A percentile compares a stretch with the other conserved stretches of the same genome.
Evolutionary conservation across 179 eudicot genomes (phyloP).

Genomic region (Camellia oleifera): DNA sequence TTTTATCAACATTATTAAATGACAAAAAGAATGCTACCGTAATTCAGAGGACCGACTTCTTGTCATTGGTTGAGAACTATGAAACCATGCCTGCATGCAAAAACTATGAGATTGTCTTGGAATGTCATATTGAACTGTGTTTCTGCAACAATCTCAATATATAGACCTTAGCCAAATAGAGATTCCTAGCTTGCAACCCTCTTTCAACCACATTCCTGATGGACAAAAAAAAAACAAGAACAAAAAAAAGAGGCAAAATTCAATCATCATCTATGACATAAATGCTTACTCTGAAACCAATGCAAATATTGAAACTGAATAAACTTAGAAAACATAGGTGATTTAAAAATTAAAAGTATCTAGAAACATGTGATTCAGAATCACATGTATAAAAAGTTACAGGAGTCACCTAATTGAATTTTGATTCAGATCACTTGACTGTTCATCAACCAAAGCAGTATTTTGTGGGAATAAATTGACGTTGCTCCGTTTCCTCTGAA

Average conservation of each 20-base stretch:
- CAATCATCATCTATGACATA: conserved; percentile 9
- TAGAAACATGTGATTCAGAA: neutral
- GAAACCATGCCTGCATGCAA: conserved; percentile 50
- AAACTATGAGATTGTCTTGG: conserved; percentile 7
- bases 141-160: neutral
- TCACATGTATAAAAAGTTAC: neutral
- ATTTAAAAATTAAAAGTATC: neutral
- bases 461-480: conserved; percentile 26
- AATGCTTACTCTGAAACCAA: neutral
- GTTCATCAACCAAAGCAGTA: conserved; percentile 23
- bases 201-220: conserved; percentile 40
- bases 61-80: conserved; percentile 64
- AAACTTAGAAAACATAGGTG: neutral
- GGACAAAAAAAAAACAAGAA: neutral
- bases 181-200: conserved; percentile 39
- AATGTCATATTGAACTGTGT: neutral
- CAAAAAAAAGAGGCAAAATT: neutral
- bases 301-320: neutral
- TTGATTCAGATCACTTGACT: conserved; percentile 29
- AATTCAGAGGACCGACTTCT: conserved; percentile 61
- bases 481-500: conserved; percentile 28
- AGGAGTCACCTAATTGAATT: conserved; percentile 29
- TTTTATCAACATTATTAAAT: neutral
- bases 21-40: conserved; percentile 24
- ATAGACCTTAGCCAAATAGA: conserved; percentile 47